phyloP scores from a whole-genome alignment of 495 filamentous ascomycete genomes.

The Talaromyces borbonicus region DNA sequence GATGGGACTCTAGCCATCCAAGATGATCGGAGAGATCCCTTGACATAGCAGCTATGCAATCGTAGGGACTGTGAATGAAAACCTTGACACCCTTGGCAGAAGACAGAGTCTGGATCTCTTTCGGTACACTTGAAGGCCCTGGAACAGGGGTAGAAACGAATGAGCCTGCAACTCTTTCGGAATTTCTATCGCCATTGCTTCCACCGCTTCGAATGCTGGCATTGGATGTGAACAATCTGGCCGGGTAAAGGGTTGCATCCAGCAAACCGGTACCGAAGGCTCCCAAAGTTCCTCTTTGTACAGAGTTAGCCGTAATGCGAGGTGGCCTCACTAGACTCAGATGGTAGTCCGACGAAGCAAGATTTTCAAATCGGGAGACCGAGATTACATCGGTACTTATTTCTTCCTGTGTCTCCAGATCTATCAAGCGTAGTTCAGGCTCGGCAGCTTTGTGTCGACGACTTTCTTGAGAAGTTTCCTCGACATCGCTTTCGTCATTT shows the following conservation, averaged over 20 bases:
- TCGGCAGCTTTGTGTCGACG: slow-evolving; percentile 65
- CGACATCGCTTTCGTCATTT: slow-evolving; percentile 47
- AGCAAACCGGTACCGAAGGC: slow-evolving; percentile 52
- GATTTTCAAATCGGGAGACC: slow-evolving; percentile 71
- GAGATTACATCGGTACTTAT: slow-evolving; percentile 72
- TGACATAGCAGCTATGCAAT: slow-evolving; percentile 80
- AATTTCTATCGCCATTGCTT: slow-evolving; percentile 47
- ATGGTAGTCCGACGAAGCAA: slow-evolving; percentile 91
- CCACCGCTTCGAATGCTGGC: slow-evolving; percentile 69
- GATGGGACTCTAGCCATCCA: slow-evolving; percentile 69
- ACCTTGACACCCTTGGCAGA: slow-evolving; percentile 72
- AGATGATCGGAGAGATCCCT: slow-evolving; percentile 77
- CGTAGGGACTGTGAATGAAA: slow-evolving; percentile 92
- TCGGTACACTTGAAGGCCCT: slow-evolving; percentile 22
- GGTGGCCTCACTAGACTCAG: slow-evolving; percentile 71
- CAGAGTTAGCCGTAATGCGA: slow-evolving; percentile 46
- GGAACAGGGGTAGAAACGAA: slow-evolving; percentile 28
- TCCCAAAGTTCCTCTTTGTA: slow-evolving; percentile 60
- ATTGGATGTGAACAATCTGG: slow-evolving; percentile 74
- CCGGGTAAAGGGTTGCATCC: slow-evolving; percentile 78
- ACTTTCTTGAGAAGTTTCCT: slow-evolving; percentile 38
- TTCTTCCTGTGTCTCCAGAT: slow-evolving; percentile 70
- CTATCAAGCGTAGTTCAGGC: slow-evolving; percentile 84
- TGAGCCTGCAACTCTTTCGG: slow-evolving; percentile 33
- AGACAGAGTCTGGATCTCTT: slow-evolving; percentile 34